A percentile compares a stretch with the other conserved stretches of the same genome.
Conservation (phyloP, 371 early-diverging fungal genomes). For the Fennellomyces sp. region DNA sequence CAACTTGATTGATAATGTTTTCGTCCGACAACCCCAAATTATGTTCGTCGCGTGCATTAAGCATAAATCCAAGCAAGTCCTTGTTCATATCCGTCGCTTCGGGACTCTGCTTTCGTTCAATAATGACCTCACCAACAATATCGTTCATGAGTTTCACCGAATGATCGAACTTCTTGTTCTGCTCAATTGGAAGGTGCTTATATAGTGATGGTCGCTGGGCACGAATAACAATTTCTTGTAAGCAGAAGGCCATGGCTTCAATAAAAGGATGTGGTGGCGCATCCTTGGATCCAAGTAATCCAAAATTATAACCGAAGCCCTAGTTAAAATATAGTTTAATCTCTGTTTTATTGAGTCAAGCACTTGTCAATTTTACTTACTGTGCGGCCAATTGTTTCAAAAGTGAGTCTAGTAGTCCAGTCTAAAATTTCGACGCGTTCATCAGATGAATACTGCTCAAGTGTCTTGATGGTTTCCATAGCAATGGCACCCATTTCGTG, state of each 20-base stretch:
- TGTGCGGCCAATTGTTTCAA: conserved; percentile 53
- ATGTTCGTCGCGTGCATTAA: conserved; percentile 51
- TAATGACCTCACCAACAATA: conserved; percentile 39
- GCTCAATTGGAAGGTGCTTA: conserved; percentile 47
- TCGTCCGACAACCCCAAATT: conserved; percentile 44
- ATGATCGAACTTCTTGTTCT: conserved; percentile 38
- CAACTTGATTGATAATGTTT: conserved; percentile 62
- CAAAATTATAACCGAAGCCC: conserved; percentile 67
- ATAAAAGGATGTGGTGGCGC: conserved; percentile 49
- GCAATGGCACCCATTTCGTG: conserved; percentile 45
- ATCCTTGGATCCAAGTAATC: conserved; percentile 43
- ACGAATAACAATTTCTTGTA: conserved; percentile 26
- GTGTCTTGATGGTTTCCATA: conserved; percentile 34
- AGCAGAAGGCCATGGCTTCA: conserved; percentile 53
- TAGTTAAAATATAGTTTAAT: too few relatives aligned
- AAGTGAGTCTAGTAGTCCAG: conserved; percentile 61
- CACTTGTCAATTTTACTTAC: too few relatives aligned
- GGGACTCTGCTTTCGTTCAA: conserved; percentile 34
- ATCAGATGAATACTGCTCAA: conserved; percentile 35
- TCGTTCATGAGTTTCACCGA: conserved; percentile 41
- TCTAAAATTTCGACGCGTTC: conserved; percentile 48
- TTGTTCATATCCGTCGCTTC: conserved; percentile 42
- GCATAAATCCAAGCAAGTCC: conserved; percentile 62
- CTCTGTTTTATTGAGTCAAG: too few relatives aligned
- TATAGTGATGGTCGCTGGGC: conserved; percentile 33